Conservation (phyloP, 768 basidiomycete species). For the Hypholoma fasciculare region DNA sequence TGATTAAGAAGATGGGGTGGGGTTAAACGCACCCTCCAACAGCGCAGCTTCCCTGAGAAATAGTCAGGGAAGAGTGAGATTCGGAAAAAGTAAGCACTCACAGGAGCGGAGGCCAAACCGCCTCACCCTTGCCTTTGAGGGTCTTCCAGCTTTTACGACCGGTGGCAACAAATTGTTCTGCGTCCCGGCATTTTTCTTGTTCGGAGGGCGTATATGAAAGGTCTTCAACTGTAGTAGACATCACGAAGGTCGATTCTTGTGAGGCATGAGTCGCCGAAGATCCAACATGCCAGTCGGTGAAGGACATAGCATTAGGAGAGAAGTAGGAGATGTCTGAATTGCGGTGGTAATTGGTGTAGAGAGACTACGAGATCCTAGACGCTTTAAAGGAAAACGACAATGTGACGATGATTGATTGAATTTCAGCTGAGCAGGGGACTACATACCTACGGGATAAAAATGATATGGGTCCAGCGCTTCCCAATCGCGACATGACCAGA, state of each 20-base stretch:
- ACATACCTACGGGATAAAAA: constrained; percentile 13
- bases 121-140: constrained; percentile 63
- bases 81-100: constrained; percentile 14
- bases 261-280: constrained; percentile 23
- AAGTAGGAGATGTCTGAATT: constrained; percentile 3
- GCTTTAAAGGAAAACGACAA: constrained; percentile 6
- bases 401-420: constrained; percentile 15
- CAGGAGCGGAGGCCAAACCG: constrained; percentile 76
- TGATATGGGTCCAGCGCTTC: constrained; percentile 9
- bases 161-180: constrained; percentile 59
- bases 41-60: constrained; percentile 56
- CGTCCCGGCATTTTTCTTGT: constrained; percentile 45
- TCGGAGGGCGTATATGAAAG: constrained; percentile 39
- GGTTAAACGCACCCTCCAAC: constrained; percentile 53
- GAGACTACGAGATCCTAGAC: background rate
- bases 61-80: constrained; percentile 1
- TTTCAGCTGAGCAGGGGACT: constrained; percentile 4
- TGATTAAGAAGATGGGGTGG: background rate
- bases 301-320: constrained; percentile 14
- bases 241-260: constrained; percentile 27
- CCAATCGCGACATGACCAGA: constrained; percentile 13
- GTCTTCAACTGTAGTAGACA: constrained; percentile 41
- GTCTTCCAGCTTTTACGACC: constrained; percentile 76
- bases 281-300: constrained; percentile 36
- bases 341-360: background rate